Base-by-base conservation (phyloP, 1,284 basidiomycete species). In the Cystobasidium sp. region DNA sequence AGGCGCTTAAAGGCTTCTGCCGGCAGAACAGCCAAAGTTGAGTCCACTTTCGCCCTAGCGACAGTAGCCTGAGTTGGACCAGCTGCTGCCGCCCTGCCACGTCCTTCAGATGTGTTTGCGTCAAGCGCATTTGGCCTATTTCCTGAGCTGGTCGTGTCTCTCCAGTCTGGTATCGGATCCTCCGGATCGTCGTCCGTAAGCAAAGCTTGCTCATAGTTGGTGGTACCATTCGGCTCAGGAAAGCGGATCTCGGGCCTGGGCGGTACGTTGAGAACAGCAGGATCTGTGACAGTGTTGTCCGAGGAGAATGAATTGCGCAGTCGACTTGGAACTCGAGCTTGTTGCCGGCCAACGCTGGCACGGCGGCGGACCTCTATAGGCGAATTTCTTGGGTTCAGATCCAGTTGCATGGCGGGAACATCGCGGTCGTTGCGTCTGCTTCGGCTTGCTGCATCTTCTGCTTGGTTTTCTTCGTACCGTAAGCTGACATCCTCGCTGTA, bases 21-120 rank as follows among this genome's bases (percentile, higher is more conserved):
- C 5, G 96, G 97, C 70, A 99, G 98, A 16, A 99, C 96, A n/a
- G 96, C 97, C 8, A 99, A 85, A 0, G 96, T 98, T 4, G 93
- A 94, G 81, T 99, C 96, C 69, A 92, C 91, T 0, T 90, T 91
- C 3, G 96, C 97, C 41, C 95, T 86, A 14, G 94, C 95, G 43
- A 98, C 88, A 3, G 90, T 81, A 14, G 74, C 75, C 59, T 81
- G 78, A 22, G 68, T 73, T 14, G 52, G 64, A 52, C 41, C 53
- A 22, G 6, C 18, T 14, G 24, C 12, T 10, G 10, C 24, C 7
- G 0, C 52, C 44, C 53, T 41, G 8, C 31, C 61, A 24, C 31
- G 72, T 16, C 37, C 37, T 20, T 74, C 64, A n/a, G 65, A 61
- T 62, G 51, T 12, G 20, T 47, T 56, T 3, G 72, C 59, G 37